Evolutionary conservation across 1,139 yeast genomes (phyloP).

Genomic region (Sporopachydermia cereana): DNA sequence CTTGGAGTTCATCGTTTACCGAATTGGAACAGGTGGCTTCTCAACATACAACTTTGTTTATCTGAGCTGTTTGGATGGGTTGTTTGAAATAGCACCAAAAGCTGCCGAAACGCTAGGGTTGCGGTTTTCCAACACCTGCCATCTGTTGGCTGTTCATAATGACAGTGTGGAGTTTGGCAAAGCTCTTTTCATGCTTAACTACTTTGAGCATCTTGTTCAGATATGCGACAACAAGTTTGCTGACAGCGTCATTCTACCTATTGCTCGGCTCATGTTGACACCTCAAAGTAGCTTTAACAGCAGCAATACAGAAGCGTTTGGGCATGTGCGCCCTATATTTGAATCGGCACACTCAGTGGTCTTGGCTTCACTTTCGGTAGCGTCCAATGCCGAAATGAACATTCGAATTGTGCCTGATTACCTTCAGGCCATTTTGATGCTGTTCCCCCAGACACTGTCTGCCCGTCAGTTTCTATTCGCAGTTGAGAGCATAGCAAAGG

Average conservation of each 20-base stretch:
- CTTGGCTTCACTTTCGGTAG: constrained; percentile 32
- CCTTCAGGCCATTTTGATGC: constrained; percentile 28
- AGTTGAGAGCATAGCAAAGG: constrained; percentile 42
- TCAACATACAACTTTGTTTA: constrained; percentile 59
- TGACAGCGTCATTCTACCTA: constrained; percentile 29
- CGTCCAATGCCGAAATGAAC: constrained; percentile 15
- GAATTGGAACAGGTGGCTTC: constrained; percentile 62
- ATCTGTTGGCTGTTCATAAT: constrained; percentile 25
- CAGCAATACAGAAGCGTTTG: constrained; percentile 13
- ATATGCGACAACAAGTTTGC: constrained; percentile 22
- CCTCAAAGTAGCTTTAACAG: constrained; percentile 10
- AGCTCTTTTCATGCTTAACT: constrained; percentile 43
- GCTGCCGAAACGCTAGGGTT: constrained; percentile 30
- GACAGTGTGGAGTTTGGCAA: constrained; percentile 35
- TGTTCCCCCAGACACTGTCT: constrained; percentile 49
- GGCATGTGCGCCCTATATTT: constrained; percentile 28
- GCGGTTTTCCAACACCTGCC: constrained; percentile 32
- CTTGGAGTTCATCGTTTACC: constrained; percentile 41
- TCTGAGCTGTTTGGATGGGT: constrained; percentile 37
- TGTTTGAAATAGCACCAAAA: constrained; percentile 24
- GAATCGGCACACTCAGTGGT: constrained; percentile 65
- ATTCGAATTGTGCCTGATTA: constrained; percentile 24
- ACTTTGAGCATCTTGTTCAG: constrained; percentile 47
- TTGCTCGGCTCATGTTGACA: constrained; percentile 33
- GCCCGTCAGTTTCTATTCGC: constrained; percentile 49